phyloP scores from a whole-genome alignment of 2,329 filamentous ascomycete genomes.

The Trichoderma oligosporum region DNA sequence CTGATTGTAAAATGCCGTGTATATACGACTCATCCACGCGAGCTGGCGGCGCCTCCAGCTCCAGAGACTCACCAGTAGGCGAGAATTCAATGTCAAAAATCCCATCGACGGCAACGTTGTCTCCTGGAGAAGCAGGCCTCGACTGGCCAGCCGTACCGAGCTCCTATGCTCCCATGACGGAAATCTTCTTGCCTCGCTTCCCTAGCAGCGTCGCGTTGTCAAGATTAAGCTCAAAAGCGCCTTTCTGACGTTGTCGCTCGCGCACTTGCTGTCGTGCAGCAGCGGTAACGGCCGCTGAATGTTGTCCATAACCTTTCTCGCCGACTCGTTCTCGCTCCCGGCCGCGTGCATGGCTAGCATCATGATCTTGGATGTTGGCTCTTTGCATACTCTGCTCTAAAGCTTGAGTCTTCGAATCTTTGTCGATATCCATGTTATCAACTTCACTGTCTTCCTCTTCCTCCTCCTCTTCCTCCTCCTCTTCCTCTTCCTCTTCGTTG shows the following conservation, averaged over 20 bases:
- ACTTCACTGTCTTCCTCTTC: conserved; percentile 62
- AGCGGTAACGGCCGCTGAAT: conserved; percentile 77
- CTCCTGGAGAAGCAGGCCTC: conserved; percentile 1
- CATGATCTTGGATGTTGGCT: conserved; percentile 63
- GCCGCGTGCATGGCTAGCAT: conserved; percentile 30
- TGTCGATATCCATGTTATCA: conserved; percentile 30
- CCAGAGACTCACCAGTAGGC: not conserved
- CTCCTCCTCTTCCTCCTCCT: conserved; percentile 55
- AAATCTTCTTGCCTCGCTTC: conserved; percentile 56
- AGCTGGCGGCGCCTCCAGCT: not conserved
- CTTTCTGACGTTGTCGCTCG: conserved; percentile 64
- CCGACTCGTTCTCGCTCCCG: conserved; percentile 34
- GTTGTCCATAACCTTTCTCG: conserved; percentile 78
- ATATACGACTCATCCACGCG: conserved; percentile 7
- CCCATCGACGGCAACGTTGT: conserved; percentile 21
- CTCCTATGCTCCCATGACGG: conserved; percentile 41
- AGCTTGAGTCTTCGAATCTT: conserved; percentile 51
- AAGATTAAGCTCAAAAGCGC: conserved; percentile 85
- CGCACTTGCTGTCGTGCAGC: conserved; percentile 77
- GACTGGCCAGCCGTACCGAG: not conserved
- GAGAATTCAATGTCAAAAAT: conserved; percentile 17
- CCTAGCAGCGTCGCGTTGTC: conserved; percentile 88
- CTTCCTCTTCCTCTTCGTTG: conserved; percentile 51
- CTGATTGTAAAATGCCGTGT: conserved; percentile 5
- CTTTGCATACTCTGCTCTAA: conserved; percentile 87